phyloP scores from a whole-genome alignment of 306 rosid species.

The Erythrophleum fordii region DNA sequence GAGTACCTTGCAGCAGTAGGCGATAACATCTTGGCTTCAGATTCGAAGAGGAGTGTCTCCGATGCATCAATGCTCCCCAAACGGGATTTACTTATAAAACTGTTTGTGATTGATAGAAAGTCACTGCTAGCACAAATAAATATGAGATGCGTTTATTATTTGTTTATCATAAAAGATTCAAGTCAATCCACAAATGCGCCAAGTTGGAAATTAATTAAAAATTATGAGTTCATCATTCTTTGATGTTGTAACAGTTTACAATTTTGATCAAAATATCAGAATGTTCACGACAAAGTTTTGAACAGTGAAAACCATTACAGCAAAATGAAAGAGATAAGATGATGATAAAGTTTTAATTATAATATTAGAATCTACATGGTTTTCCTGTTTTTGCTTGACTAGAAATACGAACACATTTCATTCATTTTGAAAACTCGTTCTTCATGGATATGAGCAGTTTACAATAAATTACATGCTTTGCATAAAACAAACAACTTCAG shows the following conservation, averaged over 20 bases:
- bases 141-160: background rate
- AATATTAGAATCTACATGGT: slow-evolving; percentile 21
- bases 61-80: no score
- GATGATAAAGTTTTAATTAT: no score
- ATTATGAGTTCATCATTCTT: background rate
- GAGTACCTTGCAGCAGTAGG: no score
- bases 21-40: no score
- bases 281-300: background rate
- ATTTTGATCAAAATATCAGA: slow-evolving; percentile 17
- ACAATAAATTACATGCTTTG: background rate
- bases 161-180: background rate
- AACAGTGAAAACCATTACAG: background rate
- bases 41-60: no score
- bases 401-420: background rate
- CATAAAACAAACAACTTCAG: background rate
- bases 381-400: slow-evolving; percentile 19
- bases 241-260: background rate
- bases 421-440: slow-evolving; percentile 1
- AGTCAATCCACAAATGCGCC: background rate
- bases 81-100: no score
- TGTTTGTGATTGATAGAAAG: no score
- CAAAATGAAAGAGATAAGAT: no score
- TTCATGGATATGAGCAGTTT: background rate
- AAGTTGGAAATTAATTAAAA: background rate
- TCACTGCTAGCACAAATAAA: no score